Conservation (phyloP, 2,329 filamentous ascomycete genomes). For the Septoria petroselini region DNA sequence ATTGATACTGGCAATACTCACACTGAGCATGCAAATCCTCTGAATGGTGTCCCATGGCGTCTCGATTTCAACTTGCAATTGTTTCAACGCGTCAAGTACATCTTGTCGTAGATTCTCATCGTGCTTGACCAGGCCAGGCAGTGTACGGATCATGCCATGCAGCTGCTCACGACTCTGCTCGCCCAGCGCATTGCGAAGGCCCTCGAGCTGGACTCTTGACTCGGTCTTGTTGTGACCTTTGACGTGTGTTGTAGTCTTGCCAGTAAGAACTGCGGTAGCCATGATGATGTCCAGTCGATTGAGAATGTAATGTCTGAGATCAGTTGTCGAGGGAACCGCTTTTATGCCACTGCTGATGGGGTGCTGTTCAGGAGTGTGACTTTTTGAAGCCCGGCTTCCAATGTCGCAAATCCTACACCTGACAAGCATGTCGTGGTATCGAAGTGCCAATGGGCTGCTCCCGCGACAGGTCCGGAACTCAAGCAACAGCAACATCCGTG, state of each 20-base stretch:
- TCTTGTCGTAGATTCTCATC: slow-evolving; percentile 8
- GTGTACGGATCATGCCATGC: slow-evolving; percentile 4
- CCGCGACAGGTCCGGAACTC: too few species aligned
- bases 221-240: slow-evolving; percentile 8
- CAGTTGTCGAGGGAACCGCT: not conserved
- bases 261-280: slow-evolving; percentile 2
- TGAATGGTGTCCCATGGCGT: slow-evolving; percentile 11
- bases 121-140: slow-evolving; percentile 8
- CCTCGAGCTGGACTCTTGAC: slow-evolving; percentile 3
- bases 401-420: not conserved
- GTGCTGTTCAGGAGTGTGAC: slow-evolving; percentile 8
- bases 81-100: not conserved
- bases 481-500: too few species aligned
- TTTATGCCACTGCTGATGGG: not conserved
- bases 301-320: not conserved
- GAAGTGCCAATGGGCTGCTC: not conserved
- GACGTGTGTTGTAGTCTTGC: not conserved
- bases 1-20: not conserved
- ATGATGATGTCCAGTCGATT: not conserved
- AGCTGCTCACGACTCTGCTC: slow-evolving; percentile 2
- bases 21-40: slow-evolving; percentile 6
- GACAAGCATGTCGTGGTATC: slow-evolving; percentile 2
- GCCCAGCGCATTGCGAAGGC: slow-evolving; percentile 2
- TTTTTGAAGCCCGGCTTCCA: not conserved
- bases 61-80: slow-evolving; percentile 5